Base-by-base conservation (phyloP, 2,329 filamentous ascomycete species). In the Ophiostoma fasciatum region DNA sequence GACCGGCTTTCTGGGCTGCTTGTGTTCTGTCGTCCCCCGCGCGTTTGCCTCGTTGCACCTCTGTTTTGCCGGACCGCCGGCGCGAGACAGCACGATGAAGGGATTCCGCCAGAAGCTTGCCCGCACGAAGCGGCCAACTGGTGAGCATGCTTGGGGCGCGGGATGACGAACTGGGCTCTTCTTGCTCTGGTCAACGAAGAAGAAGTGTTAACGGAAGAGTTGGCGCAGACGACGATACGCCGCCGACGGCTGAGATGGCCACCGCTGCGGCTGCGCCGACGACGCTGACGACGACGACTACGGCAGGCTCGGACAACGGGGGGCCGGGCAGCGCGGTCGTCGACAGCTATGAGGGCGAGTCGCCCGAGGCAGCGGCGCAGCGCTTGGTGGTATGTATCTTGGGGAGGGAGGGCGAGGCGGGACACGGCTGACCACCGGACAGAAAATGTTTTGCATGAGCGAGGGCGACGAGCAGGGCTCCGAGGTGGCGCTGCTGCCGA, bases 401-500 rank as follows among this genome's bases (percentile, higher is more conserved):
- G n/a, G n/a, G n/a, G n/a, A n/a, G n/a, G n/a, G n/a, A n/a, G n/a
- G n/a, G n/a, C n/a, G n/a, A n/a, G n/a, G n/a, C n/a, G n/a, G n/a
- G n/a, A n/a, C n/a, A n/a, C n/a, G n/a, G n/a, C n/a, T n/a, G n/a
- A n/a, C n/a, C n/a, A n/a, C n/a, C n/a, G n/a, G n/a, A n/a, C n/a
- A n/a, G n/a, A n/a, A n/a, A n/a, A n/a, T 27, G 5, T 45, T 45
- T 15, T 45, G 44, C 34, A 36, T 33, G 34, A 42, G 32, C 22
- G 32, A 41, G 2, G 34, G 20, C 4, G 38, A 39, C 32, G 41
- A 41, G 13, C 55, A 84, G 70, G 82, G 78, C 52, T 82, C 92
- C 55, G 90, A 96, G 62, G 85, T 93, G 44, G 76, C 94, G 41
- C 83, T 87, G 52, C 78, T 96, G 25, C 90, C 90, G 8, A 74